phyloP scores from a whole-genome alignment of 768 basidiomycete species.

The Boletus vinaceobasis region DNA sequence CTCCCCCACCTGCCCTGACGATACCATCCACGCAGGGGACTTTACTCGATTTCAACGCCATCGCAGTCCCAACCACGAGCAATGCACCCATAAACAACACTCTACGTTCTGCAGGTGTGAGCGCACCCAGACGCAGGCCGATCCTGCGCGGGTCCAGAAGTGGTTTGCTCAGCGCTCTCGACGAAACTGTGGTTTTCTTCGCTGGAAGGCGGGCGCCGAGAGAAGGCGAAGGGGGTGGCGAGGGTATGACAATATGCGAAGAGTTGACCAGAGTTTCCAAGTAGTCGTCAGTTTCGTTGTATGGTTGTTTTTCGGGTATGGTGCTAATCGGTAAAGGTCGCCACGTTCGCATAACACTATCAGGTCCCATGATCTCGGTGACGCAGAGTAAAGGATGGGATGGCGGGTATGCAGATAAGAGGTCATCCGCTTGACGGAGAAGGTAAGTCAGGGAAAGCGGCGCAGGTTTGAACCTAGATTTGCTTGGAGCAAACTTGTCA shows the following conservation, averaged over 20 bases:
- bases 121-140: constrained; percentile 20
- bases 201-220: constrained; percentile 4
- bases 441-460: constrained; percentile 46
- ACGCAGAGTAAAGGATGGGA: constrained; percentile 51
- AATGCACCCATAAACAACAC: constrained; percentile 60
- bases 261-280: constrained; percentile 25
- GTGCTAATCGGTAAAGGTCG: constrained; percentile 27
- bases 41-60: constrained; percentile 40
- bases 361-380: constrained; percentile 68
- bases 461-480: constrained; percentile 18
- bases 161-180: constrained; percentile 5
- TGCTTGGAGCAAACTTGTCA: constrained; percentile 4
- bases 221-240: constrained; percentile 22
- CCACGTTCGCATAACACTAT: constrained; percentile 78
- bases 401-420: constrained; percentile 59
- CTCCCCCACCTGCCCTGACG: constrained; percentile 10
- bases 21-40: constrained; percentile 14
- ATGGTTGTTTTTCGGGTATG: constrained; percentile 23
- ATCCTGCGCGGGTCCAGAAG: constrained; percentile 17
- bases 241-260: constrained; percentile 23
- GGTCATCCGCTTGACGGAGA: constrained; percentile 54
- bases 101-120: constrained; percentile 28
- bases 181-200: constrained; percentile 20
- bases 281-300: constrained; percentile 26
- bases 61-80: constrained; percentile 64